These are phyloP conservation scores for Stygiomarasmius scandens DNA, from an alignment of 1,284 basidiomycete species.

Conservation along the genomic window DNA sequence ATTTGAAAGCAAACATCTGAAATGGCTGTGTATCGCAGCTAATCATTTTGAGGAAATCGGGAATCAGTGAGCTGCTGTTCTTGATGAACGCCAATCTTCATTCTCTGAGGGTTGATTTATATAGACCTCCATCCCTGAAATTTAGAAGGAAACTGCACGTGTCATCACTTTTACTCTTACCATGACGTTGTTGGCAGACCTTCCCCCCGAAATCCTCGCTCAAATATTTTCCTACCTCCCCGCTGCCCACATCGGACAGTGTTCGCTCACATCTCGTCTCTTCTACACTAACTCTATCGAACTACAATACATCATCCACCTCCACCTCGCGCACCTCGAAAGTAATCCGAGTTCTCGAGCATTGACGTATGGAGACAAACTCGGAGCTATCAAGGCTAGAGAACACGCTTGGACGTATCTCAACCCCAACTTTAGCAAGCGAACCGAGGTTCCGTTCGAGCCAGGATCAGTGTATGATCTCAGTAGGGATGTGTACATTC, in stretches of 20 bases:
- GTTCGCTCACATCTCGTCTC: constrained; percentile 26
- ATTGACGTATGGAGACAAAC: constrained; percentile 31
- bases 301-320: constrained; percentile 40
- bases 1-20: no score
- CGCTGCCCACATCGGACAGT: constrained; percentile 30
- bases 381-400: constrained; percentile 27
- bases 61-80: no score
- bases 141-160: no score
- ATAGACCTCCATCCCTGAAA: no score
- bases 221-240: constrained; percentile 35
- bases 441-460: constrained; percentile 29
- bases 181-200: constrained; percentile 16
- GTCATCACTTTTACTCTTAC: neutral
- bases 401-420: constrained; percentile 35
- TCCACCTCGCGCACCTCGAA: constrained; percentile 32
- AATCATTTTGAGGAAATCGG: no score
- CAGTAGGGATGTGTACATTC: constrained; percentile 42
- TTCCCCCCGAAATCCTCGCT: constrained; percentile 42
- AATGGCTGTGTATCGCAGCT: no score
- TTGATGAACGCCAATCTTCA: no score
- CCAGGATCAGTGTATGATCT: constrained; percentile 48
- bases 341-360: constrained; percentile 33
- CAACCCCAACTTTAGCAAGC: constrained; percentile 26
- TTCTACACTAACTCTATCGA: constrained; percentile 29
- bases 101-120: no score